phyloP scores from a whole-genome alignment of 495 filamentous ascomycete species.

The Penicillium parvum region DNA sequence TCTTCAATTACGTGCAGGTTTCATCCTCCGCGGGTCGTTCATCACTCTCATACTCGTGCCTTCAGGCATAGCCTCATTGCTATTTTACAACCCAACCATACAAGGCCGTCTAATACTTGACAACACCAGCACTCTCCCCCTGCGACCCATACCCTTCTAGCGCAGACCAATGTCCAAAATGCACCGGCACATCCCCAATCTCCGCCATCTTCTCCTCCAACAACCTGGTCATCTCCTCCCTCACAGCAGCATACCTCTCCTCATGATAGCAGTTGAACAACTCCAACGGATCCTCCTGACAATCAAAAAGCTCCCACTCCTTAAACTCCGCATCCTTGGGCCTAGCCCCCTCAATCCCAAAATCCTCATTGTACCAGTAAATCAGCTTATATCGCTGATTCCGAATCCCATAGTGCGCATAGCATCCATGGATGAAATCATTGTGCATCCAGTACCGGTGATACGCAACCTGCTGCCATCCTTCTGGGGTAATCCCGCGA shows the following conservation, averaged over 20 bases:
- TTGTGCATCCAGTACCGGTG: constrained; percentile 47
- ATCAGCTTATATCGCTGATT: constrained; percentile 44
- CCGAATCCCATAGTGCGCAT: constrained; percentile 41
- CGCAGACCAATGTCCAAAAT: too few relatives aligned
- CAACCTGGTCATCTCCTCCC: constrained; percentile 29
- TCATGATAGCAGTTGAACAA: constrained; percentile 40
- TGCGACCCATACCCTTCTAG: too few relatives aligned
- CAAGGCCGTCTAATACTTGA: too few relatives aligned
- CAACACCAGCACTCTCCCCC: too few relatives aligned
- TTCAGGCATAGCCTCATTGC: too few relatives aligned
- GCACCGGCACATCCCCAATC: constrained; percentile 39
- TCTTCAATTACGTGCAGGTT: too few relatives aligned
- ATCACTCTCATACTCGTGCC: too few relatives aligned
- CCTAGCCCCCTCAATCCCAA: constrained; percentile 33
- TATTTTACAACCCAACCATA: too few relatives aligned
- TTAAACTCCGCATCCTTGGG: constrained; percentile 30
- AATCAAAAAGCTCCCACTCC: constrained; percentile 46
- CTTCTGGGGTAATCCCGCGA: constrained; percentile 21
- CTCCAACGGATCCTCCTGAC: constrained; percentile 39
- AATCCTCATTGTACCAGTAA: constrained; percentile 43
- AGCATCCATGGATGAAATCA: constrained; percentile 36
- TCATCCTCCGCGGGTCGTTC: too few relatives aligned
- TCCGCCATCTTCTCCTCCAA: constrained; percentile 40
- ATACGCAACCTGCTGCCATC: constrained; percentile 44
- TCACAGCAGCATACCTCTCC: constrained; percentile 26